Evolutionary conservation across 257 asterid species (phyloP), one percentile per base, ranked within the genome.

Genomic region (Scutellaria barbata): DNA sequence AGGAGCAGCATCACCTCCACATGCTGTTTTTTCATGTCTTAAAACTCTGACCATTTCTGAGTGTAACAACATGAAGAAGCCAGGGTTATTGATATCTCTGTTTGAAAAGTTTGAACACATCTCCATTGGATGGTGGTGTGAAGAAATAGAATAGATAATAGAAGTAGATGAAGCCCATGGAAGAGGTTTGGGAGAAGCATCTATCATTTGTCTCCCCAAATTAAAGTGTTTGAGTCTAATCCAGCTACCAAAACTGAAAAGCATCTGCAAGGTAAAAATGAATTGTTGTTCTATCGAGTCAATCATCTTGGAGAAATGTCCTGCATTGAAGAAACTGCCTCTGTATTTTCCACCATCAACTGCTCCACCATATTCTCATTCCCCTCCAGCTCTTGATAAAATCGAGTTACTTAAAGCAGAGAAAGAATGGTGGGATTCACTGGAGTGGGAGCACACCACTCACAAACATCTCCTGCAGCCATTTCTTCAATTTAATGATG

Each of bases 31-130:
- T 56, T 57, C 72, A 5, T 74, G 48, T 66, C 53, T 74, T 8
- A 63, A 14, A 52, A 22, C 10, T n/a, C 18, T 73, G 72, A 18
- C 45, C 25, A 37, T 74, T 17, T 8, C 2, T 8, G 0, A 16
- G 2, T 75, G 79, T 57, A 20, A 58, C 33, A 67, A 68, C 64
- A 59, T 67, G 48, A 75, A 58, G 74, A 74, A 55, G 33, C 10
- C 66, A 25, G 69, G 74, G 11, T 47, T 67, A 64, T 62, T 48
- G 10, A 48, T 54, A 5, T 74, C 42, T 12, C 46, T 45, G 13
- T 66, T 74, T 12, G 33, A 63, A 39, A 75, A 20, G 55, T 57
- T 75, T 6, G 65, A 67, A 68, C 5, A 0, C n/a, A 6, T 75
- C 52, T 1, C 8, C 33, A 43, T 75, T 20, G 5, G 9, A 4